phyloP scores from a whole-genome alignment of 371 early-diverging fungal genomes.

The Coemansia sp. region DNA sequence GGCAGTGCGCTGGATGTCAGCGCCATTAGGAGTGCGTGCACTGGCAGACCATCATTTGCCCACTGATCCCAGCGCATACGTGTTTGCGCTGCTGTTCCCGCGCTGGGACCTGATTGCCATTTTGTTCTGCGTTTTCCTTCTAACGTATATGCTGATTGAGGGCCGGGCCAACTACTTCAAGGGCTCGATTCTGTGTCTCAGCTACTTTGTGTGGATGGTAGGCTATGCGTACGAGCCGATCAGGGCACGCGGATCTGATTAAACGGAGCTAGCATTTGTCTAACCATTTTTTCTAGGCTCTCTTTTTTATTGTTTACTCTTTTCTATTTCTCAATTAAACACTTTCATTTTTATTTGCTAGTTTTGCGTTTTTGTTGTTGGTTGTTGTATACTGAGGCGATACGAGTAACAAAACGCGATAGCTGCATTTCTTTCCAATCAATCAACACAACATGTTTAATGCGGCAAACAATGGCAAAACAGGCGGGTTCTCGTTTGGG shows the following conservation, averaged over 20 bases:
- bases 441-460: slow-evolving; percentile 19
- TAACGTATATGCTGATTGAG: slow-evolving; percentile 87
- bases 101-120: slow-evolving; percentile 85
- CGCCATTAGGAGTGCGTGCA: slow-evolving; percentile 1
- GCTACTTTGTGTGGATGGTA: slow-evolving; percentile 77
- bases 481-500: slow-evolving; percentile 6
- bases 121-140: slow-evolving; percentile 82
- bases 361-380: not conserved
- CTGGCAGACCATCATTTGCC: slow-evolving; percentile 33
- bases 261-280: not conserved
- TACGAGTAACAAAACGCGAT: not conserved
- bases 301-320: not conserved
- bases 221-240: slow-evolving; percentile 75
- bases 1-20: slow-evolving; percentile 13
- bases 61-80: slow-evolving; percentile 41
- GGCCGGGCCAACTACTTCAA: slow-evolving; percentile 95
- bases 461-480: slow-evolving; percentile 9
- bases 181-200: slow-evolving; percentile 83
- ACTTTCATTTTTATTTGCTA: not conserved
- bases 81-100: slow-evolving; percentile 86
- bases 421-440: not conserved
- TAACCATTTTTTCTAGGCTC: not conserved
- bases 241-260: slow-evolving; percentile 20
- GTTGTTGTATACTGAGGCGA: too few relatives aligned
- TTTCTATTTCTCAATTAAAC: slow-evolving; percentile 7